These are phyloP conservation scores for Proliferodiscus dingleyae DNA, from an alignment of 2,329 filamentous ascomycete species.

Conservation along the genomic window DNA sequence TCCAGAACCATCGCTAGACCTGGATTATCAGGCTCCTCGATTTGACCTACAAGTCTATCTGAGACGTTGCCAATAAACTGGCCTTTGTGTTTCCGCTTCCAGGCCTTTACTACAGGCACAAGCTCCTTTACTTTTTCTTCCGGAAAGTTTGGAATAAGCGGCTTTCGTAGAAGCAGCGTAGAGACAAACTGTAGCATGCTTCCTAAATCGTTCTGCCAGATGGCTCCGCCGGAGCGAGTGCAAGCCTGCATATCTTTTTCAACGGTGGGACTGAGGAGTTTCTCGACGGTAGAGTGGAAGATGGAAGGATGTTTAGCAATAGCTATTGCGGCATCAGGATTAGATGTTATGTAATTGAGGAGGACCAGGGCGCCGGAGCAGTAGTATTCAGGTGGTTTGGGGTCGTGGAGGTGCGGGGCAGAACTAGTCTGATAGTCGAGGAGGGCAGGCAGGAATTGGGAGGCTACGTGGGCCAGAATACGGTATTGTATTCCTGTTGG, in stretches of 20 bases:
- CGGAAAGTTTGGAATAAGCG: too few species aligned
- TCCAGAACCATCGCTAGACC: constrained; percentile 11
- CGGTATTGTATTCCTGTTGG: too few species aligned
- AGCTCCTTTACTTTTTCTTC: too few species aligned
- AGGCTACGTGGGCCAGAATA: constrained; percentile 21
- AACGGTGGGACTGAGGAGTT: constrained; percentile 17
- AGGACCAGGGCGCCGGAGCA: constrained; percentile 19
- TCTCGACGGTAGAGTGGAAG: constrained; percentile 19
- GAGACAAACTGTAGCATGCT: constrained; percentile 25
- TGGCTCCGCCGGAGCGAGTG: constrained; percentile 7
- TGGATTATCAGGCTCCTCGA: constrained; percentile 11
- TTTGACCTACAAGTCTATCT: constrained; percentile 21
- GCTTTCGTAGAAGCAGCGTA: constrained; percentile 19
- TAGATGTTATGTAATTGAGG: constrained; percentile 20
- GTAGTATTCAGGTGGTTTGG: constrained; percentile 19
- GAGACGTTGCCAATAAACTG: constrained; percentile 18
- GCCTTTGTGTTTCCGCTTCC: constrained; percentile 16
- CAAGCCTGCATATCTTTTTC: constrained; percentile 16
- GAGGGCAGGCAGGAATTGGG: constrained; percentile 22
- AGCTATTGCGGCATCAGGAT: constrained; percentile 21
- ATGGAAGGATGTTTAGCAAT: constrained; percentile 17
- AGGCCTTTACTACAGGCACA: constrained; percentile 16
- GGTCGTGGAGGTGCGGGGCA: constrained; percentile 17
- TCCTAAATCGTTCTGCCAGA: constrained; percentile 25
- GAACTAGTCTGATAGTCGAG: constrained; percentile 21